phyloP scores from a whole-genome alignment of 2,329 filamentous ascomycete species.

The Metarhizium album region DNA sequence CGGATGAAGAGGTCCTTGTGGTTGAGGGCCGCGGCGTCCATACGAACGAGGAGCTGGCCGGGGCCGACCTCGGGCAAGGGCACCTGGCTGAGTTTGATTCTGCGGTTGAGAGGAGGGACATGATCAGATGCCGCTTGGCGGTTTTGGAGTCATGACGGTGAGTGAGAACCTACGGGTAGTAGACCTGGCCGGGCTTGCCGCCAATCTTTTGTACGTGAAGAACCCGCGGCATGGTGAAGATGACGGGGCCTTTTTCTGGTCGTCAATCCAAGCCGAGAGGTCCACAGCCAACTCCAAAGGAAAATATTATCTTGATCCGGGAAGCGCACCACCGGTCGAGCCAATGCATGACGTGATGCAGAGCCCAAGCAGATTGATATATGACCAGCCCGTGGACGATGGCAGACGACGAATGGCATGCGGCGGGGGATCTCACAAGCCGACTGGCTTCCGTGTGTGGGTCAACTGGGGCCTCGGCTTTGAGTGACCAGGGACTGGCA shows the following conservation, averaged over 20 bases:
- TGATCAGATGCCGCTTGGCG: neutral
- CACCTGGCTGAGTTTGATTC: constrained; percentile 48
- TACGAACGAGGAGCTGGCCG: constrained; percentile 60
- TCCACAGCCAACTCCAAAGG: neutral
- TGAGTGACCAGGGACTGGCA: neutral
- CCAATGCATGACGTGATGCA: too few species aligned
- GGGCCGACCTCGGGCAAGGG: constrained; percentile 53
- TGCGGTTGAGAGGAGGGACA: constrained; percentile 15
- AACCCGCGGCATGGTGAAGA: constrained; percentile 36
- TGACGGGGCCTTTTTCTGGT: neutral
- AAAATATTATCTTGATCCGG: too few species aligned
- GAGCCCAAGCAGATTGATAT: too few species aligned
- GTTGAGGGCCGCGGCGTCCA: constrained; percentile 77
- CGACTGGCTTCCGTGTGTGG: too few species aligned
- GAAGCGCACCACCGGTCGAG: too few species aligned
- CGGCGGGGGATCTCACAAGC: too few species aligned
- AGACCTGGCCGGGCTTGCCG: constrained; percentile 76
- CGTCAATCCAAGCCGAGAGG: too few species aligned
- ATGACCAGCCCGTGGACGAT: too few species aligned
- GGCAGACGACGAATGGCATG: too few species aligned
- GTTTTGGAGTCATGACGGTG: neutral
- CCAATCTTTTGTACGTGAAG: constrained; percentile 59
- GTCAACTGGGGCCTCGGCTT: neutral
- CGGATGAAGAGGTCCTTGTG: constrained; percentile 93
- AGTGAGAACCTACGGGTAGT: constrained; percentile 57